Evolutionary conservation across 768 basidiomycete species (phyloP).

Genomic region (Mycena haematopus): DNA sequence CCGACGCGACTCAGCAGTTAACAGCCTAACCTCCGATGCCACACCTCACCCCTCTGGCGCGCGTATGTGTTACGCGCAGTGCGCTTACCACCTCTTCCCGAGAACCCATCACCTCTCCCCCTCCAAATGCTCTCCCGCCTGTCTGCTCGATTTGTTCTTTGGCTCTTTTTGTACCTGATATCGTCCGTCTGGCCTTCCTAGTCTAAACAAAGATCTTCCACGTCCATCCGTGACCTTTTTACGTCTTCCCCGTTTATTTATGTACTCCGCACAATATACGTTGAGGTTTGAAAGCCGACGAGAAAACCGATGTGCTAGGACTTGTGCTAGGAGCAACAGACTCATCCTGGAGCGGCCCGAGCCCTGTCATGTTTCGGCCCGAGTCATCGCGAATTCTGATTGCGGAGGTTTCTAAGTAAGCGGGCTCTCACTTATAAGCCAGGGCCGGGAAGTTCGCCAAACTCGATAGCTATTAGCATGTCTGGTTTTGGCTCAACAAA

Average conservation of each 20-base stretch:
- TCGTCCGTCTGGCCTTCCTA: neutral
- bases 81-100: neutral
- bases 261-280: constrained; percentile 15
- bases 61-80: neutral
- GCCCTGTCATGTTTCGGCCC: too few relatives aligned
- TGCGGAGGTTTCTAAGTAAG: too few relatives aligned
- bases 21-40: constrained; percentile 28
- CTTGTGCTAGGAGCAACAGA: too few relatives aligned
- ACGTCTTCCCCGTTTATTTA: constrained; percentile 10
- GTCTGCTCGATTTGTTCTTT: constrained; percentile 33
- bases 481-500: neutral
- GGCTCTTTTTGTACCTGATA: constrained; percentile 28
- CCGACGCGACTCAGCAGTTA: constrained; percentile 25
- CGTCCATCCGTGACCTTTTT: too few relatives aligned
- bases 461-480: too few relatives aligned
- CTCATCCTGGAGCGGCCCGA: too few relatives aligned
- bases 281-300: constrained; percentile 13
- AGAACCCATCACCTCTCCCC: constrained; percentile 10
- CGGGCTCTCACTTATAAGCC: too few relatives aligned
- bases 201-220: neutral
- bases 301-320: neutral
- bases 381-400: too few relatives aligned
- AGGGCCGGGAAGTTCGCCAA: too few relatives aligned
- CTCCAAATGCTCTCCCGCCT: constrained; percentile 29
- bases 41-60: neutral